Evolutionary conservation across 441 rosid genomes (phyloP).

Genomic region (Flueggea neowawraea): DNA sequence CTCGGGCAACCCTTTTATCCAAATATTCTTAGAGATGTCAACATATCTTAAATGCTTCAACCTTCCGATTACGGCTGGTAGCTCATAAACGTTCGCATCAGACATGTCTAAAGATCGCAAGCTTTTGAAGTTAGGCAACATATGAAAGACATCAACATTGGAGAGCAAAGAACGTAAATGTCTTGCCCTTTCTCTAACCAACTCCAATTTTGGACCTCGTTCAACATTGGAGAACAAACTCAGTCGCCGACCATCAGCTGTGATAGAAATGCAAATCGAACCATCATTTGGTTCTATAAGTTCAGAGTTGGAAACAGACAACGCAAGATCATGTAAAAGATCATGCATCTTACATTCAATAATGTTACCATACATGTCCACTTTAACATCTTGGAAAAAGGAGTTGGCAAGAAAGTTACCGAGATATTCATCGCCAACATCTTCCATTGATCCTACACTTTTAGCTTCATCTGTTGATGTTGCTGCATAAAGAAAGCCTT

Average conservation of each 20-base stretch:
- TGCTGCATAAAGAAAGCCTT: constrained; percentile 13
- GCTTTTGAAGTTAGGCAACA: too few species aligned
- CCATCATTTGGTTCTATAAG: too few species aligned
- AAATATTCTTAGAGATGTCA: constrained; percentile 14
- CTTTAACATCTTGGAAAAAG: constrained; percentile 22
- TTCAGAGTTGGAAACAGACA: background rate
- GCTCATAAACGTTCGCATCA: constrained; percentile 1
- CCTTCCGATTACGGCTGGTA: constrained; percentile 10
- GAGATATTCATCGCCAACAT: constrained; percentile 20
- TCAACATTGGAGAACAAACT: background rate
- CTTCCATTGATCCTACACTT: constrained; percentile 6
- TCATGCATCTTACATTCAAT: constrained; percentile 25
- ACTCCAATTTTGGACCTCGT: background rate
- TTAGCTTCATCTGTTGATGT: background rate
- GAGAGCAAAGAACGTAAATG: constrained; percentile 9
- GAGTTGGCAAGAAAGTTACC: constrained; percentile 9
- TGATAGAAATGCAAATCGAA: too few species aligned
- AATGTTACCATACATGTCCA: constrained; percentile 14
- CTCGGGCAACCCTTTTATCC: constrained; percentile 11
- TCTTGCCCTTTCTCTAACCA: background rate
- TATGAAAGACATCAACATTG: background rate
- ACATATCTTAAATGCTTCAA: background rate
- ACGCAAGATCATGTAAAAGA: constrained; percentile 26
- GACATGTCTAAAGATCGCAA: background rate
- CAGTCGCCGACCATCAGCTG: too few species aligned